Conservation (phyloP, 495 filamentous ascomycete genomes). For the Pseudomonodictys pantanalensis region DNA sequence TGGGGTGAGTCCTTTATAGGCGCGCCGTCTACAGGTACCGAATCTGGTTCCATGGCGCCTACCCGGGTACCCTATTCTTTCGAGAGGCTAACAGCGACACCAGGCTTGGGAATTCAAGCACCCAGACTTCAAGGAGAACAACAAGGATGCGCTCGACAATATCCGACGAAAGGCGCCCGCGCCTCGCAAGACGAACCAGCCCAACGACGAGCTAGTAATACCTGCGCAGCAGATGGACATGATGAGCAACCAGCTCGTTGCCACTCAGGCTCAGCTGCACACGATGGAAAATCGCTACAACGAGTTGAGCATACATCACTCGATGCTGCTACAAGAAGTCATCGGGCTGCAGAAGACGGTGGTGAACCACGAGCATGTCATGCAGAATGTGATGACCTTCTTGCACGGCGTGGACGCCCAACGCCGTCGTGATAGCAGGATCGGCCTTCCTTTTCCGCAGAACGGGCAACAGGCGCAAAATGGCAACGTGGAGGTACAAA, state of each 20-base stretch:
- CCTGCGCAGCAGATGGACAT: slow-evolving; percentile 87
- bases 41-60: neutral
- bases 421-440: slow-evolving; percentile 60
- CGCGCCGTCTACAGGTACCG: slow-evolving; percentile 2
- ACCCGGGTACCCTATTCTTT: neutral
- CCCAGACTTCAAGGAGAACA: slow-evolving; percentile 92
- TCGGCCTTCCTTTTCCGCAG: slow-evolving; percentile 49
- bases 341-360: slow-evolving; percentile 86
- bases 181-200: slow-evolving; percentile 69
- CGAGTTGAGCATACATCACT: slow-evolving; percentile 79
- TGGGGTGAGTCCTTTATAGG: slow-evolving; percentile 61
- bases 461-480: slow-evolving; percentile 27
- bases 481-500: slow-evolving; percentile 26
- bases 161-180: slow-evolving; percentile 95
- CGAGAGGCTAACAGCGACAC: slow-evolving; percentile 1
- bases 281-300: slow-evolving; percentile 79
- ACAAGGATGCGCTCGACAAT: slow-evolving; percentile 94
- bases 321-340: slow-evolving; percentile 82
- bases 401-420: slow-evolving; percentile 64
- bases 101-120: slow-evolving; percentile 98
- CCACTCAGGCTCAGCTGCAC: slow-evolving; percentile 89
- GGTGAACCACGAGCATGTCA: slow-evolving; percentile 74
- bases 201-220: slow-evolving; percentile 67
- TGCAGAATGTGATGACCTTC: slow-evolving; percentile 71
- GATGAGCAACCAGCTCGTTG: slow-evolving; percentile 80